A percentile compares a stretch with the other conserved stretches of the same genome.
Conservation (phyloP, 768 basidiomycete species). For the Psilocybe azurescens region DNA sequence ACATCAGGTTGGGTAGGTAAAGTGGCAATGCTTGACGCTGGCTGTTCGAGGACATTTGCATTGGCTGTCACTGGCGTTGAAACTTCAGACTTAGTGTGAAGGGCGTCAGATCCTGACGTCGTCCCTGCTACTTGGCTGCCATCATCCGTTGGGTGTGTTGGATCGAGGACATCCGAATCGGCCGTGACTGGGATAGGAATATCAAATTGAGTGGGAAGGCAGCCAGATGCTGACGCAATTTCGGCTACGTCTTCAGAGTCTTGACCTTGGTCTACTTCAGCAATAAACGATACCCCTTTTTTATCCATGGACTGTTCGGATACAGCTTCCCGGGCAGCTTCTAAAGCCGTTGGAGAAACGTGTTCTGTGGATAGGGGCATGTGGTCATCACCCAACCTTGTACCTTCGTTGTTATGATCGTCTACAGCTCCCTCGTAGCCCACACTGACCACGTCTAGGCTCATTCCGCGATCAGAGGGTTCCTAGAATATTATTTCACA, state of each 20-base stretch:
- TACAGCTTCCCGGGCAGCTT: too few species aligned
- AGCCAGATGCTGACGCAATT: too few species aligned
- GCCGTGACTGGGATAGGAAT: too few species aligned
- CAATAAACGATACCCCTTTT: too few species aligned
- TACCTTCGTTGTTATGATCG: background rate
- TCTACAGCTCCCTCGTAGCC: conserved; percentile 11
- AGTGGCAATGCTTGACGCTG: too few species aligned
- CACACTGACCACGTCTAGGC: conserved; percentile 21
- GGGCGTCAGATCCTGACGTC: too few species aligned
- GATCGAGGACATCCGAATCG: background rate
- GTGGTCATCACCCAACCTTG: background rate
- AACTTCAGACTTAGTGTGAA: too few species aligned
- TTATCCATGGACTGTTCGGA: too few species aligned
- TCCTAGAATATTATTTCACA: conserved; percentile 15
- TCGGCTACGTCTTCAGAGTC: too few species aligned
- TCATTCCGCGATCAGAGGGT: conserved; percentile 21
- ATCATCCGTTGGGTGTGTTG: background rate
- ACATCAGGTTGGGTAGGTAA: conserved; percentile 9
- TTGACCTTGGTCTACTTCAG: too few species aligned
- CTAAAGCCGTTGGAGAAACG: background rate
- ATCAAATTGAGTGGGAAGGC: too few species aligned
- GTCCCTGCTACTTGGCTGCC: too few species aligned
- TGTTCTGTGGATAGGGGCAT: background rate
- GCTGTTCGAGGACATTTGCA: background rate
- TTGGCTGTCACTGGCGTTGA: background rate